Evolutionary conservation across 2,329 filamentous ascomycete genomes (phyloP).

Genomic region (Calonectria naviculata): DNA sequence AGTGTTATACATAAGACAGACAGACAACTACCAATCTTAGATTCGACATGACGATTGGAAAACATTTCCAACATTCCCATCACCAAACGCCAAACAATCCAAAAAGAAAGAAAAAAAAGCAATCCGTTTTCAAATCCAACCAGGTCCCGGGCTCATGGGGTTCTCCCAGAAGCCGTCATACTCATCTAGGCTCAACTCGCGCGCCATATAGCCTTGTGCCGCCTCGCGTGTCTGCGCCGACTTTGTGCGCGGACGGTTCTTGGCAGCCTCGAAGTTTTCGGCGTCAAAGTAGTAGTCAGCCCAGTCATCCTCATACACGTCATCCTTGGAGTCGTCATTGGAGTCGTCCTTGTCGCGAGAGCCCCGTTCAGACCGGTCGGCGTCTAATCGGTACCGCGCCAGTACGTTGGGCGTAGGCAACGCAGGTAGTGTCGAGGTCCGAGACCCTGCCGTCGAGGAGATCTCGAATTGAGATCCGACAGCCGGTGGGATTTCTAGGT

Average conservation of each 20-base stretch:
- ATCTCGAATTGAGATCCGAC: constrained; percentile 15
- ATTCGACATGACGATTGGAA: constrained; percentile 10
- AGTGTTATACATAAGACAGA: constrained; percentile 25
- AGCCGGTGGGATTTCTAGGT: constrained; percentile 9
- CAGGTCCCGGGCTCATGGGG: constrained; percentile 35
- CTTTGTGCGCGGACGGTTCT: constrained; percentile 2
- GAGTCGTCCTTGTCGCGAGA: neutral
- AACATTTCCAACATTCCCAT: neutral
- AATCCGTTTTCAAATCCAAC: constrained; percentile 33
- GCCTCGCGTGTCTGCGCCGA: constrained; percentile 14
- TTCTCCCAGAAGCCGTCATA: constrained; percentile 33
- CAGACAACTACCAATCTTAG: constrained; percentile 22
- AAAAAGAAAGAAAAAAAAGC: too few species aligned
- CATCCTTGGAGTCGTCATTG: neutral
- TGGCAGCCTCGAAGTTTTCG: constrained; percentile 14
- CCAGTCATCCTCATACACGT: constrained; percentile 43
- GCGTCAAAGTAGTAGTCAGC: constrained; percentile 46
- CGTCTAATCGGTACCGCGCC: constrained; percentile 30
- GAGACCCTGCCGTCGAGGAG: neutral
- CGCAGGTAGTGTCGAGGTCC: constrained; percentile 33
- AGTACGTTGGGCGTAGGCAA: constrained; percentile 37
- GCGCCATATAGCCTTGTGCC: constrained; percentile 27
- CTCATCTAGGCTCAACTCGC: constrained; percentile 30
- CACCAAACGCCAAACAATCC: neutral
- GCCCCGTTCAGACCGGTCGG: constrained; percentile 6